Base-by-base conservation (phyloP, 2,329 filamentous ascomycete species). In the Hymenoscyphus linearis region DNA sequence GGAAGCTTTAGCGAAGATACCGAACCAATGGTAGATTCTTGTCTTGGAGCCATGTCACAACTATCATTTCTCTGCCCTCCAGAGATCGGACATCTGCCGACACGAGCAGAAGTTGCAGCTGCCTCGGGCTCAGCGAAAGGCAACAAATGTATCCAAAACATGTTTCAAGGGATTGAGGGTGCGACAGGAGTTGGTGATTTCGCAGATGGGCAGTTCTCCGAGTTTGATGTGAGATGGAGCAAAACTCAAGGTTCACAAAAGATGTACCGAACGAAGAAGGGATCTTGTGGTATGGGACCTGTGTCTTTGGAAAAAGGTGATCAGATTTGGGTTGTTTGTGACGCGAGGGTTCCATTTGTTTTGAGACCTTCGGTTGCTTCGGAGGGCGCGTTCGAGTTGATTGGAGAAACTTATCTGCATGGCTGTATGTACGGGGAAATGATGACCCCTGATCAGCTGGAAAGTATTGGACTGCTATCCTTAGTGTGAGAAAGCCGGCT, bases 151-250 rank as follows among this genome's bases (percentile, higher is more conserved):
- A 55, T 27, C 53, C 56, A 52, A 56, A 44, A 7, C 5, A 57
- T 57, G 55, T 57, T 57, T 16, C 55, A 56, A 36, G 59, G 59
- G 1, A 36, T 60, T 2, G 59, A 60, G 34, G 31, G 40, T 31
- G 59, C 59, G 9, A 60, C 59, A 2, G 59, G 59, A 2, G 59
- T 60, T n/a, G 59, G 59, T 14, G 59, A 60, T 27, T 60, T 60
- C 13, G 59, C 52, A 31, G 22, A 56, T 12, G 59, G 59, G 7
- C 59, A 60, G 37, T 60, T 60, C 31, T 56, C 53, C 18, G 59
- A 60, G 53, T 60, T 60, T 52, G 59, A 60, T 60, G 53, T 57
- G 25, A 50, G 59, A 36, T 60, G 59, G 59, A 57, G 59, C 40
- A 52, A 52, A 31, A 56, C 52, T 1, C 53, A 55, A 37, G 59